phyloP scores from a whole-genome alignment of 2,329 filamentous ascomycete species.

The Neofusicoccum kwambonambiense region DNA sequence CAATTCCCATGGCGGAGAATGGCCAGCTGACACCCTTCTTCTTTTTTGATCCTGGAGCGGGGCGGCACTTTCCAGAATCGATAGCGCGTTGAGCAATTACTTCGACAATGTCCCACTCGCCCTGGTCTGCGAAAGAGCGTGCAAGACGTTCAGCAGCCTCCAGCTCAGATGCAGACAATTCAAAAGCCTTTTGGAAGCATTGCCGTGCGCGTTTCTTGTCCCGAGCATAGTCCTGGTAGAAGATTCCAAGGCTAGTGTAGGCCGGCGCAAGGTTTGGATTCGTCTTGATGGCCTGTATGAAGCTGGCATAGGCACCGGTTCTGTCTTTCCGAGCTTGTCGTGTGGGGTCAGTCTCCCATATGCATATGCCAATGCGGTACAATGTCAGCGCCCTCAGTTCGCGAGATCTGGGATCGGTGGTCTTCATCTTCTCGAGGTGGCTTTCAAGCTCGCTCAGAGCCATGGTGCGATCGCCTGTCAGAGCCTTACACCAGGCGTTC shows the following conservation, averaged over 20 bases:
- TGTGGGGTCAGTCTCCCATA: constrained; percentile 81
- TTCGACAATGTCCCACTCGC: constrained; percentile 96
- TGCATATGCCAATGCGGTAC: constrained; percentile 81
- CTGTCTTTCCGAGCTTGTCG: constrained; percentile 74
- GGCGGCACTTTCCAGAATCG: constrained; percentile 89
- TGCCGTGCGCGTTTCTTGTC: constrained; percentile 84
- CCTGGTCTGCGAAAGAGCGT: constrained; percentile 78
- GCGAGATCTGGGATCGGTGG: constrained; percentile 58
- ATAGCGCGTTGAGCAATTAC: constrained; percentile 86
- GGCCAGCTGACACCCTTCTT: constrained; percentile 94
- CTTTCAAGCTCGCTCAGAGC: constrained; percentile 69
- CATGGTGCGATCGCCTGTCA: constrained; percentile 70
- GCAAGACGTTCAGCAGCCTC: constrained; percentile 85
- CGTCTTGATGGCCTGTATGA: constrained; percentile 78
- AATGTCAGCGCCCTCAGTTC: constrained; percentile 82
- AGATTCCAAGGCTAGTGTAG: constrained; percentile 87
- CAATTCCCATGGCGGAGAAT: constrained; percentile 87
- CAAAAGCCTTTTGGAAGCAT: constrained; percentile 95
- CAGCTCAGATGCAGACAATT: constrained; percentile 83
- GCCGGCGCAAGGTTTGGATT: constrained; percentile 86
- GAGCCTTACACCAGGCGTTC: constrained; percentile 86
- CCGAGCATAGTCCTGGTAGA: constrained; percentile 85
- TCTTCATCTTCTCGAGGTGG: constrained; percentile 65
- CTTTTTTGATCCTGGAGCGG: constrained; percentile 91
- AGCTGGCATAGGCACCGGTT: constrained; percentile 77